Percentiles rank a stretch among this genome's conserved stretches.
phyloP scores from a whole-genome alignment of 2,329 filamentous ascomycete species.

The Cercospora beticola region DNA sequence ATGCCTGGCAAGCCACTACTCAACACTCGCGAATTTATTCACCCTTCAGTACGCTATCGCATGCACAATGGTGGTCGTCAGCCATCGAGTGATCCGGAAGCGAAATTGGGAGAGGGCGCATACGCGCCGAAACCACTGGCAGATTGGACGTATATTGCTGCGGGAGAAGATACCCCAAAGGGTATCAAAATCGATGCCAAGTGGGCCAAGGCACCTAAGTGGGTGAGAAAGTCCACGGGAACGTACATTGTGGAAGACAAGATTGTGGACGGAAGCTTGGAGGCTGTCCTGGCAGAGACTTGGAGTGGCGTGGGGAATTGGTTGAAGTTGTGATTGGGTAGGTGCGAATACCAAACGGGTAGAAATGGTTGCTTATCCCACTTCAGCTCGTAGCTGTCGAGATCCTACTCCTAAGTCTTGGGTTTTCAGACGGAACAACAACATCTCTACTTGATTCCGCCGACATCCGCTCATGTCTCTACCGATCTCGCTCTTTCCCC shows the following conservation, averaged over 20 bases:
- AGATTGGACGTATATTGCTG: slow-evolving; percentile 17
- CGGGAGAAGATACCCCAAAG: slow-evolving; percentile 2
- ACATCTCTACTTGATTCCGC: too few species aligned
- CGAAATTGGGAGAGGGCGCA: slow-evolving; percentile 12
- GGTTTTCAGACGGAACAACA: too few species aligned
- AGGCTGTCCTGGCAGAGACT: slow-evolving; percentile 9
- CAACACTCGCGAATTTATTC: slow-evolving; percentile 51
- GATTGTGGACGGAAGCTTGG: slow-evolving; percentile 10
- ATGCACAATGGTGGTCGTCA: slow-evolving; percentile 46
- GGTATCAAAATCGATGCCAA: slow-evolving; percentile 11
- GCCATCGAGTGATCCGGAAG: slow-evolving; percentile 19
- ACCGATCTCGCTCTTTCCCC: too few species aligned
- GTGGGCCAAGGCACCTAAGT: slow-evolving; percentile 17
- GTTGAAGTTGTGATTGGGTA: slow-evolving; percentile 10
- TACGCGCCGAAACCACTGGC: slow-evolving; percentile 15
- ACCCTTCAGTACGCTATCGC: slow-evolving; percentile 48
- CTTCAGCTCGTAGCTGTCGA: too few species aligned
- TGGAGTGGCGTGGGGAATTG: slow-evolving; percentile 6
- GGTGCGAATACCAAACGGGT: too few species aligned
- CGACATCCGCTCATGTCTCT: too few species aligned
- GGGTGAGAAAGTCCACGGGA: slow-evolving; percentile 13
- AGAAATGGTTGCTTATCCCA: too few species aligned
- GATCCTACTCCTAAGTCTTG: too few species aligned
- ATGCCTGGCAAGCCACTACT: slow-evolving; percentile 41
- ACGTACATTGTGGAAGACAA: slow-evolving; percentile 21